Conservation (phyloP, 1,284 basidiomycete species). For the Athelia psychrophila region DNA sequence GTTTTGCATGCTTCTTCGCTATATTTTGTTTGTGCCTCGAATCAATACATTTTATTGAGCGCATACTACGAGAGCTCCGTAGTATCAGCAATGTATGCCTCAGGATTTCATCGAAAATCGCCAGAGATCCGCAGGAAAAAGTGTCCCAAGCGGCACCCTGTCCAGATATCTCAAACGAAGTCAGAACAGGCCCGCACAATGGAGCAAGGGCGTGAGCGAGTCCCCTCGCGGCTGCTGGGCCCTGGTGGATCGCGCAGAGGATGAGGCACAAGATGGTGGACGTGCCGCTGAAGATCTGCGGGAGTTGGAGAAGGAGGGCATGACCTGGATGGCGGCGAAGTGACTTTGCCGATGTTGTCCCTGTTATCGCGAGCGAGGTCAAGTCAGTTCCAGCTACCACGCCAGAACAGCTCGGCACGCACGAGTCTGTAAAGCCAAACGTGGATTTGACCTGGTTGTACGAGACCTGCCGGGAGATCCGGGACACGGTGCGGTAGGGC, state of each 20-base stretch:
- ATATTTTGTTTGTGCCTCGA: too few species aligned
- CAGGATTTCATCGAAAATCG: too few species aligned
- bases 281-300: slow-evolving; percentile 90
- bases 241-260: slow-evolving; percentile 98
- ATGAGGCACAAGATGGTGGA: slow-evolving; percentile 92
- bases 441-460: slow-evolving; percentile 93
- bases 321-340: slow-evolving; percentile 96
- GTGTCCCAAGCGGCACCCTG: too few species aligned
- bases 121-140: too few species aligned
- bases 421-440: slow-evolving; percentile 96
- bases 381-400: too few species aligned
- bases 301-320: slow-evolving; percentile 98
- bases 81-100: too few species aligned
- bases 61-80: too few species aligned
- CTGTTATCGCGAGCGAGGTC: slow-evolving; percentile 39
- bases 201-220: slow-evolving; percentile 90
- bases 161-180: too few species aligned
- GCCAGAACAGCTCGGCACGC: too few species aligned
- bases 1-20: too few species aligned
- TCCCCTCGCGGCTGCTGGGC: slow-evolving; percentile 88
- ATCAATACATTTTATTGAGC: too few species aligned
- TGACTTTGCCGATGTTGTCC: slow-evolving; percentile 99
- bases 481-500: slow-evolving; percentile 95
- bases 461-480: slow-evolving; percentile 91
- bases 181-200: slow-evolving; percentile 98